Conservation (phyloP, 225 moss, liverwort and hornwort species). For the Anthoceros angustus region DNA sequence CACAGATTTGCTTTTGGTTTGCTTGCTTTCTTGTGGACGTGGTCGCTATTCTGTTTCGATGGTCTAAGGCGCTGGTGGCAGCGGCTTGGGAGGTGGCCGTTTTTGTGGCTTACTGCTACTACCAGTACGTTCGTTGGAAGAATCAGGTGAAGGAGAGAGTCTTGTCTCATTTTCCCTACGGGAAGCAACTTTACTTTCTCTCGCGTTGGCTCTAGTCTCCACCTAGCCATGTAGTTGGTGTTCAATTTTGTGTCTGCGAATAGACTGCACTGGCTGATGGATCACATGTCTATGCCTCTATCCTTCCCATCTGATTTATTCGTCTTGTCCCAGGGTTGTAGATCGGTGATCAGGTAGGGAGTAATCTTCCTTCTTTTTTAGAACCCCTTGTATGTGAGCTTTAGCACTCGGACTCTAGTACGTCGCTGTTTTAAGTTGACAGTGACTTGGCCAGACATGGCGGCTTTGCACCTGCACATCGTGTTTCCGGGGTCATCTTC, state of each 20-base stretch:
- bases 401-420: neutral
- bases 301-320: neutral
- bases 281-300: neutral
- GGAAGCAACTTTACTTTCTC: neutral
- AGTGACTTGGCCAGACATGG: neutral
- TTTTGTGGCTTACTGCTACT: neutral
- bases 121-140: conserved; percentile 1
- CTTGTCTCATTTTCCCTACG: neutral
- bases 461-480: neutral
- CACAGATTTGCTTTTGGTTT: too few species aligned
- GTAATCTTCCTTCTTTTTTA: neutral
- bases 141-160: neutral
- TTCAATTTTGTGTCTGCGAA: neutral
- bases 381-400: neutral
- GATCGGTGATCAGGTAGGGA: neutral
- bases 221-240: neutral
- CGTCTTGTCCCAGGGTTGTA: neutral
- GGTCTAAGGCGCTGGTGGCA: neutral
- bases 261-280: neutral
- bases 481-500: neutral
- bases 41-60: neutral
- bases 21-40: neutral
- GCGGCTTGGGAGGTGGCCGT: neutral
- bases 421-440: neutral
- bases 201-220: neutral